Base-by-base conservation (phyloP, 805 yeast species). In the Kuraishia piskuri region DNA sequence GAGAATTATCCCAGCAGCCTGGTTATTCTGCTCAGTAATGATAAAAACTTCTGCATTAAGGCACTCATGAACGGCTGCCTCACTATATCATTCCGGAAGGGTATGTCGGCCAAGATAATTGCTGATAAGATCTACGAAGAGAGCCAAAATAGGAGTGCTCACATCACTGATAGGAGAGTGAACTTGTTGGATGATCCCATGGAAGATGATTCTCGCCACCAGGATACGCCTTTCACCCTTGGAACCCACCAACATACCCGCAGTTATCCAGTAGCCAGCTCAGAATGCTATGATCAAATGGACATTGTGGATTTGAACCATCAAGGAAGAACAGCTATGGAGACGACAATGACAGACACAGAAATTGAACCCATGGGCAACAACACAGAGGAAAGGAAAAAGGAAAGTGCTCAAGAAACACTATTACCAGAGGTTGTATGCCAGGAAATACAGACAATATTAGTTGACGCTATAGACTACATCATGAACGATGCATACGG, bases 31-130 rank as follows among this genome's bases (percentile, higher is more conserved):
- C 61, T 90, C 55, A 85, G 96, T 0, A 88, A 91, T 63, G 97
- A 91, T 65, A 86, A 83, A 59, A 91, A 90, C 63, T 72, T 91
- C 8, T 89, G 97, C 65, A 66, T 80, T 57, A 87, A 86, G 65
- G 95, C 96, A 0, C 67, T 90, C 48, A 67, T 84, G 2, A 83
- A 88, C 61, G 83, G 74, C 2, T 63, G 87, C 0, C 66, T 82
- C 48, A 89, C 96, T 0, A 83, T 90, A 0, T 77, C 81, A 17
- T 79, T 62, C 55, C 62, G 75, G n/a, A 56, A 63, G 9, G 68
- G 62, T 9, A 77, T 81, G 82, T 69, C 68, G 9, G 76, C 79
- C 0, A 58, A 63, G 14, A 52, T 73, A 24, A 78, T 81, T 19
- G 77, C 77, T 0, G 61, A 68, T 21, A 72, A 65, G 17, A 67